Percentiles rank a stretch among this genome's conserved stretches.
Evolutionary conservation across 257 asterid species (phyloP).

Genomic region (Anisodus acutangulus): DNA sequence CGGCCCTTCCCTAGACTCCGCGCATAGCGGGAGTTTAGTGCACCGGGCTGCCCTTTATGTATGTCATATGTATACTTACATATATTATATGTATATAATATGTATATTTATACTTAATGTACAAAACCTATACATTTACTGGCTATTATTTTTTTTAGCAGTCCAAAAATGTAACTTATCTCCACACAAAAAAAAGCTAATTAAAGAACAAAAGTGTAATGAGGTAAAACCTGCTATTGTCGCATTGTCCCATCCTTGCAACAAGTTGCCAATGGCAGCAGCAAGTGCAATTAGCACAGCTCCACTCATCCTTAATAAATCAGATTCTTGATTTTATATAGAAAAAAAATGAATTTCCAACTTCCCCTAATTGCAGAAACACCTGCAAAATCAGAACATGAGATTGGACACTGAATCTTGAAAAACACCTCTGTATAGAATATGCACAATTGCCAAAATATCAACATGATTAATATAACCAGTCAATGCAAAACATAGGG

Average conservation of each 20-base stretch:
- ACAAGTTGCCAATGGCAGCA: slow-evolving; percentile 90
- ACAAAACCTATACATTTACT: too few species aligned
- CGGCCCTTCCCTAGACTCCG: too few species aligned
- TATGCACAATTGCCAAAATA: background rate
- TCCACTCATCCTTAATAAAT: slow-evolving; percentile 62
- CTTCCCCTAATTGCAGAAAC: slow-evolving; percentile 1
- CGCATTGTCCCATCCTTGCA: slow-evolving; percentile 99
- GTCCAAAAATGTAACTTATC: too few species aligned
- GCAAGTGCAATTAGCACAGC: slow-evolving; percentile 82
- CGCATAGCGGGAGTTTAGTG: too few species aligned
- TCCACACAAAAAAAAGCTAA: background rate
- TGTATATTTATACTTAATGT: too few species aligned
- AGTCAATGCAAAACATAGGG: background rate
- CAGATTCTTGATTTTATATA: slow-evolving; percentile 16
- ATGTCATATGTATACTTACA: too few species aligned
- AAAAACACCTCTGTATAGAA: background rate
- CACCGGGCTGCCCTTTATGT: too few species aligned
- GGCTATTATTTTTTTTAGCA: too few species aligned
- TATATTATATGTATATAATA: too few species aligned
- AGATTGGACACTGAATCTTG: background rate
- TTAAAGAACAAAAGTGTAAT: background rate
- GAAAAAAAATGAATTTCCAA: slow-evolving; percentile 25
- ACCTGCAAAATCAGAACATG: slow-evolving; percentile 13
- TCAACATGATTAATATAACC: slow-evolving; percentile 8
- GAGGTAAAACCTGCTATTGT: slow-evolving; percentile 81